Evolutionary conservation across 345 rosid species (phyloP).

Genomic region (Pelargonium nanum): DNA sequence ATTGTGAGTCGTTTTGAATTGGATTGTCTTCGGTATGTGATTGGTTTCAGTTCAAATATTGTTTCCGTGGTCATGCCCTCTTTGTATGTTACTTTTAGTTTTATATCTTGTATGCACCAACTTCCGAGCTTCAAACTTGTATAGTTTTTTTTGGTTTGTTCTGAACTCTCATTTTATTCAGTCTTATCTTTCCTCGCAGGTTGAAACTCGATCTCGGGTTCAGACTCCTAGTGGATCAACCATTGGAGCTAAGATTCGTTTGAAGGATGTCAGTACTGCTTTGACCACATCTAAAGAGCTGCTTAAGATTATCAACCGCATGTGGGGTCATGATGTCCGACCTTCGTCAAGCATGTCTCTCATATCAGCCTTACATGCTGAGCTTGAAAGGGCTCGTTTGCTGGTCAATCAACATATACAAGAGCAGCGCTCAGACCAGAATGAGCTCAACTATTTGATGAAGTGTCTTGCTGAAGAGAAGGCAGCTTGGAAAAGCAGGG

Average conservation of each 20-base stretch:
- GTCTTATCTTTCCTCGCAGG: constrained; percentile 33
- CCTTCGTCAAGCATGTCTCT: constrained; percentile 91
- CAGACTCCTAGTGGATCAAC: constrained; percentile 77
- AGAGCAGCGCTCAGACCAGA: constrained; percentile 67
- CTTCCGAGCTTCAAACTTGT: background rate
- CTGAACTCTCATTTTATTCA: too few relatives aligned
- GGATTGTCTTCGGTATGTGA: background rate
- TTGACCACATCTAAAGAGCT: constrained; percentile 91
- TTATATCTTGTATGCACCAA: background rate
- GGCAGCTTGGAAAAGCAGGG: constrained; percentile 82
- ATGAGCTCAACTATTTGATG: constrained; percentile 66
- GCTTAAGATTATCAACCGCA: constrained; percentile 74
- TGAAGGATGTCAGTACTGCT: constrained; percentile 87
- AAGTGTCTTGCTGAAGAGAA: constrained; percentile 90
- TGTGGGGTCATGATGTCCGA: constrained; percentile 85
- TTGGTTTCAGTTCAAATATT: background rate
- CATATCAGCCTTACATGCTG: constrained; percentile 89
- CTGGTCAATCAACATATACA: constrained; percentile 81
- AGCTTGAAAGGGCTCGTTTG: constrained; percentile 89
- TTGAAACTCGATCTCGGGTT: constrained; percentile 71
- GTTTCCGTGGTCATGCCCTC: background rate
- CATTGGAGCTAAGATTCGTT: constrained; percentile 50
- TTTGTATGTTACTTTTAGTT: background rate
- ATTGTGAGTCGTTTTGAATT: background rate
- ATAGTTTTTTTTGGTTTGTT: background rate